Base-by-base conservation (phyloP, 139 green algal species). In the Choricystis sp. region DNA sequence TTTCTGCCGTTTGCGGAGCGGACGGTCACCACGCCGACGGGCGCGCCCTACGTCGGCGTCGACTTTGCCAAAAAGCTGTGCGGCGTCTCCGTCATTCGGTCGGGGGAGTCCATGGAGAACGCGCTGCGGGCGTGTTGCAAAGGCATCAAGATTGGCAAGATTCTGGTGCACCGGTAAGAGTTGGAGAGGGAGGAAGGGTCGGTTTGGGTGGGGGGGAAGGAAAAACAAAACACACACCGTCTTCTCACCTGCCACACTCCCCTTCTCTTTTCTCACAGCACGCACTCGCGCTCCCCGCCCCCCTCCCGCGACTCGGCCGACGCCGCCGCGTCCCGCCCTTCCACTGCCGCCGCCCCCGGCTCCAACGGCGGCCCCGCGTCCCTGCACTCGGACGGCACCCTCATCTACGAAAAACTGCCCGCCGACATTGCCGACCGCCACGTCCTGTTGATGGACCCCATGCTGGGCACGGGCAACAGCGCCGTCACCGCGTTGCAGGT, bases 81-180 rank as follows among this genome's bases (percentile, higher is more conserved):
- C 74, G 92, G 92, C 24, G 92, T 98, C 61, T 86, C 73, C 60
- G 86, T 98, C 66, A 96, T 97, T 65, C 84, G 92, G 60, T 80
- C 62, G 59, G 92, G 92, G 24, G 92, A 98, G 76, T 76, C 72
- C 63, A 97, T 98, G 91, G 92, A 98, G 79, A 93, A 89, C 60
- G 92, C 92, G 61, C 77, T 98, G 72, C 70, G 92, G 4, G 90
- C 86, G 58, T 99, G 93, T 80, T 96, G 89, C 76, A 94, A 97
- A 67, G 88, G 91, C 59, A 91, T 98, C 78, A 96, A 96, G 77
- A 91, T 99, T 28, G 93, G 93, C 64, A 99, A 99, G 77, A 95
- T 99, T 48, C 79, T 99, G 31, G 83, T 99, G 56, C 82, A 91
- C 69, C 73, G 81, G 62, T 67, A 2, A 16, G n/a, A n/a, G n/a